Conservation (phyloP, 192 early-diverging fungal species). For the Diversispora eburnea region DNA sequence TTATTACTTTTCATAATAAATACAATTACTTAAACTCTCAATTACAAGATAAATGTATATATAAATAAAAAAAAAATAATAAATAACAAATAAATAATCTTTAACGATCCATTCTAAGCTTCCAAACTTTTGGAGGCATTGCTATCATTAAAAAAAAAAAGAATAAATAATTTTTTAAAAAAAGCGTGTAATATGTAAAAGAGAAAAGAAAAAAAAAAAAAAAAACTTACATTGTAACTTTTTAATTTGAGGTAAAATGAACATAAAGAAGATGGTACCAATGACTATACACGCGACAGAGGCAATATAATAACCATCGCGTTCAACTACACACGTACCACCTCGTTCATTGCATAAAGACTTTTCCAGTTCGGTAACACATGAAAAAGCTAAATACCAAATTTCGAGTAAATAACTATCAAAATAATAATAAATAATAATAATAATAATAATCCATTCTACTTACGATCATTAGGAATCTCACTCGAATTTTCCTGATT, state of each 20-base stretch:
- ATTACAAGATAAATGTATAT: too few species aligned
- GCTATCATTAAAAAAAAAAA: not conserved
- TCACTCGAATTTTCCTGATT: too few species aligned
- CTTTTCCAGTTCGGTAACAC: constrained; percentile 62
- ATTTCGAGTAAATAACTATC: not conserved
- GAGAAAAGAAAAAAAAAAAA: not conserved
- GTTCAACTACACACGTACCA: constrained; percentile 63
- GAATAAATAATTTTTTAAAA: not conserved
- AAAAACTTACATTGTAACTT: constrained; percentile 26
- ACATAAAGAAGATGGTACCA: constrained; percentile 53
- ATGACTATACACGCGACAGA: constrained; percentile 67
- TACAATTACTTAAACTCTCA: too few species aligned
- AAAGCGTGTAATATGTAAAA: not conserved
- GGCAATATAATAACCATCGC: constrained; percentile 89
- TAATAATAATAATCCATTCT: constrained; percentile 11
- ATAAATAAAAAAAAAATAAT: too few species aligned
- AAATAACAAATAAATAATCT: too few species aligned
- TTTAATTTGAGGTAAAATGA: constrained; percentile 58
- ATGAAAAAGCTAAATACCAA: constrained; percentile 46
- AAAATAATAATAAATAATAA: constrained; percentile 5
- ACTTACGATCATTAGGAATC: constrained; percentile 36
- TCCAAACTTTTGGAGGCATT: constrained; percentile 12
- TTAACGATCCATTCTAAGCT: not conserved
- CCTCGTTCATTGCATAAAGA: constrained; percentile 55
- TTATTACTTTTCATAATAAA: too few species aligned